phyloP scores from a whole-genome alignment of 176 grass and related monocot species.

The Stipa capillata region DNA sequence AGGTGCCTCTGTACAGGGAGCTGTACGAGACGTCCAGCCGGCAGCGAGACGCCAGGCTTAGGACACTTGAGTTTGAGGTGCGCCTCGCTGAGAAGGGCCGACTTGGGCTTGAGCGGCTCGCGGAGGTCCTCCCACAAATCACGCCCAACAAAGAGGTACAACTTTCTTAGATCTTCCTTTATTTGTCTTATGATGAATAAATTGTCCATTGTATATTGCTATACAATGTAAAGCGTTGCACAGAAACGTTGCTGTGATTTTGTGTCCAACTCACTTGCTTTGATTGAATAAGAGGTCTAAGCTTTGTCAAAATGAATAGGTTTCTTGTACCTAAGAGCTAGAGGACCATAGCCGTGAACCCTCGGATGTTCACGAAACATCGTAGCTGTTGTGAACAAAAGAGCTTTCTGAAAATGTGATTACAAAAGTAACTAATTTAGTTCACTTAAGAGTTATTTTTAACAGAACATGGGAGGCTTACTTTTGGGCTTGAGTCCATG shows the following conservation, averaged over 20 bases:
- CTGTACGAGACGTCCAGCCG: slow-evolving; percentile 34
- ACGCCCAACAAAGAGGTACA: slow-evolving; percentile 30
- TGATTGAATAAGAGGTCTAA: not conserved
- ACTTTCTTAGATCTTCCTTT: not conserved
- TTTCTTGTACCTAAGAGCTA: too few species aligned
- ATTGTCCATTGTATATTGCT: not conserved
- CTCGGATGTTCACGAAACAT: not conserved
- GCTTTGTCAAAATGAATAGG: not conserved
- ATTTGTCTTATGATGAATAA: not conserved
- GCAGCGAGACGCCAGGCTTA: slow-evolving; percentile 38
- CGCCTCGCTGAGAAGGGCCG: slow-evolving; percentile 30
- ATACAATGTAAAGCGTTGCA: not conserved
- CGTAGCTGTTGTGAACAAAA: not conserved
- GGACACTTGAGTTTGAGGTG: slow-evolving; percentile 35
- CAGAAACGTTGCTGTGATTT: not conserved
- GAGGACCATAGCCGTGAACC: too few species aligned
- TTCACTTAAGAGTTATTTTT: not conserved
- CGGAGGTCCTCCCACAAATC: not conserved
- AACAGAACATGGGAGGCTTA: not conserved
- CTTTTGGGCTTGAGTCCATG: not conserved
- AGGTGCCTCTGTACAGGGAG: slow-evolving; percentile 40
- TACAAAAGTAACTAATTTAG: not conserved
- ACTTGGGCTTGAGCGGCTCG: slow-evolving; percentile 8
- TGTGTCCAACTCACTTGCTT: not conserved
- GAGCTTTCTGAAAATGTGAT: not conserved